Percentiles rank a stretch among this genome's conserved stretches.
phyloP scores from a whole-genome alignment of 495 filamentous ascomycete genomes.

The Xylaria intraflava region DNA sequence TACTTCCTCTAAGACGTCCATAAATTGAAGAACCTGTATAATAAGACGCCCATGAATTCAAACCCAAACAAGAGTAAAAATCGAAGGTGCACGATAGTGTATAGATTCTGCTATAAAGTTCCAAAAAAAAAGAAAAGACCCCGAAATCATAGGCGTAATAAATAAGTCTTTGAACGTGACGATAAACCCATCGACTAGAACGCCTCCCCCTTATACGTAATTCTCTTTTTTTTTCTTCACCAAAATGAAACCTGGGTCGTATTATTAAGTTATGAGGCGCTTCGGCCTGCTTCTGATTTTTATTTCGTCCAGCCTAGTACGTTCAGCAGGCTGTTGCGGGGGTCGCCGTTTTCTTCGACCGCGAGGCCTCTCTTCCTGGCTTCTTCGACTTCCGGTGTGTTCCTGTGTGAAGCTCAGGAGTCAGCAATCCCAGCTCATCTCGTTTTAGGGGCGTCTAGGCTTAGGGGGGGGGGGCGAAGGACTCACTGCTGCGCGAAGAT shows the following conservation, averaged over 20 bases:
- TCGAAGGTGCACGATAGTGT: no score
- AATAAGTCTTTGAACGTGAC: no score
- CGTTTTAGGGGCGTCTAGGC: not conserved
- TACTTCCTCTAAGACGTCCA: not conserved
- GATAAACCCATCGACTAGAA: not conserved
- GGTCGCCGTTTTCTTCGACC: conserved; percentile 33
- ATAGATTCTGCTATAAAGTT: no score
- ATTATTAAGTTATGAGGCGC: not conserved
- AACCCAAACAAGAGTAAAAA: no score
- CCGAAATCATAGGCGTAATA: no score
- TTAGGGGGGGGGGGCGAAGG: not conserved
- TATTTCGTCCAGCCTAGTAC: conserved; percentile 31
- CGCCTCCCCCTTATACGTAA: not conserved
- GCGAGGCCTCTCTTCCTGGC: conserved; percentile 21
- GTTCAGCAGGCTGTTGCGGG: conserved; percentile 33
- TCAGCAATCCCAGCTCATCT: no score
- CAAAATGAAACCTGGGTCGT: not conserved
- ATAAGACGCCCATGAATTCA: no score
- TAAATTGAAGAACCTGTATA: not conserved
- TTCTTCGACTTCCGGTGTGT: conserved; percentile 30
- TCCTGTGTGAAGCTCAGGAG: conserved; percentile 4
- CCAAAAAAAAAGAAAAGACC: no score
- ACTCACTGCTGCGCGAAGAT: conserved; percentile 32
- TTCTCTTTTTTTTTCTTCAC: no score
- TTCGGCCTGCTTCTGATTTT: not conserved